Conservation (phyloP, 495 filamentous ascomycete species). For the Alectoria sarmentosa region DNA sequence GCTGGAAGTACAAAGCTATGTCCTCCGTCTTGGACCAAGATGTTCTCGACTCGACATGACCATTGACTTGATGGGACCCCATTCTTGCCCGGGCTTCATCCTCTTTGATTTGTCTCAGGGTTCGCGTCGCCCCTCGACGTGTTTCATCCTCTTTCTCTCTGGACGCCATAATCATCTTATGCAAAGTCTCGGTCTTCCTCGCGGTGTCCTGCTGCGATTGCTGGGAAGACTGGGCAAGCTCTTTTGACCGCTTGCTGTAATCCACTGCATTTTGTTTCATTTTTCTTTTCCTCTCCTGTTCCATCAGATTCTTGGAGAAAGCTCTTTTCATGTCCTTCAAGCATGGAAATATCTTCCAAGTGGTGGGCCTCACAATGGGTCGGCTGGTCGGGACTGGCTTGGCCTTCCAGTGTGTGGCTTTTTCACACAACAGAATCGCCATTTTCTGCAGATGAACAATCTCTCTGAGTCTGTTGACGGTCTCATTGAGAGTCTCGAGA, state of each 20-base stretch:
- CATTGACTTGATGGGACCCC: not conserved
- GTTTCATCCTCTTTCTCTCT: constrained; percentile 1
- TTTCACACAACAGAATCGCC: constrained; percentile 15
- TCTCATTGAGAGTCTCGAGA: constrained; percentile 10
- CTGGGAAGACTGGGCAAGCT: not conserved
- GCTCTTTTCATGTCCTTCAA: constrained; percentile 8
- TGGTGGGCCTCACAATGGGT: constrained; percentile 16
- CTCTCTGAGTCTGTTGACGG: not conserved
- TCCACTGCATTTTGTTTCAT: constrained; percentile 5
- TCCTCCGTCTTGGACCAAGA: constrained; percentile 17
- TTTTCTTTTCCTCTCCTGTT: constrained; percentile 7
- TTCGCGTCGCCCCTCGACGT: constrained; percentile 4
- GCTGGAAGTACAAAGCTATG: constrained; percentile 9
- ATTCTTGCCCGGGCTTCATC: not conserved
- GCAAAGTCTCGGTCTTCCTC: not conserved
- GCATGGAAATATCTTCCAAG: constrained; percentile 8
- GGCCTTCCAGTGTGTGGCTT: constrained; percentile 16
- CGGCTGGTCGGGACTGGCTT: constrained; percentile 7
- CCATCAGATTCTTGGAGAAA: constrained; percentile 14
- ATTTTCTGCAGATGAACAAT: constrained; percentile 17
- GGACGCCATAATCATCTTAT: not conserved
- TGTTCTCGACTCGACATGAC: not conserved
- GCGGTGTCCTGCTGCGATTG: not conserved
- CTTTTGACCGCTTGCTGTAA: not conserved
- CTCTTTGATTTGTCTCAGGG: not conserved